These are phyloP conservation scores for Candida michaelii DNA, from an alignment of 805 yeast species.

Conservation along the genomic window DNA sequence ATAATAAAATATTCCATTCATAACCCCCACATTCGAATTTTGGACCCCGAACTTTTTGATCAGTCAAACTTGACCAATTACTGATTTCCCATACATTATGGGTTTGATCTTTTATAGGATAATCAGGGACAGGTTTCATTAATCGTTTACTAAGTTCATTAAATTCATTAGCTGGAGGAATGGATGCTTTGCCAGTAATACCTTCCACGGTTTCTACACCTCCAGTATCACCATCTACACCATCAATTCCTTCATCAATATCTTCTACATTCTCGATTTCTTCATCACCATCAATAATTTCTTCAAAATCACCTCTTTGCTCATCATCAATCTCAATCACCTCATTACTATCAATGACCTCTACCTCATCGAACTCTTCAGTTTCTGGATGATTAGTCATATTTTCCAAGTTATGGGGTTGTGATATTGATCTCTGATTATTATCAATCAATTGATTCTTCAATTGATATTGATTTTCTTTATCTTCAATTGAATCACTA, in stretches of 20 bases:
- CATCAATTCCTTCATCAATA: slow-evolving; percentile 5
- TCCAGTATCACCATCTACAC: slow-evolving; percentile 15
- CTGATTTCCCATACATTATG: slow-evolving; percentile 51
- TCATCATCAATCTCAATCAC: slow-evolving; percentile 16
- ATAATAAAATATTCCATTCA: slow-evolving; percentile 69
- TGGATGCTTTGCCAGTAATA: not conserved
- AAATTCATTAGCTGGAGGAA: slow-evolving; percentile 33
- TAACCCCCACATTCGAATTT: slow-evolving; percentile 57
- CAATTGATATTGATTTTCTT: slow-evolving; percentile 14
- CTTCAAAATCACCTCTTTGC: slow-evolving; percentile 14
- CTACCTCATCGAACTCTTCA: slow-evolving; percentile 6
- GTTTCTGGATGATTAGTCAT: not conserved
- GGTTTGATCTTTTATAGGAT: slow-evolving; percentile 34
- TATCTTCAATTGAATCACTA: slow-evolving; percentile 14
- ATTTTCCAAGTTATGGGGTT: not conserved
- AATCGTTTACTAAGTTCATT: slow-evolving; percentile 26
- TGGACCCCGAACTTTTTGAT: slow-evolving; percentile 47
- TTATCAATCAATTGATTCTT: slow-evolving; percentile 4
- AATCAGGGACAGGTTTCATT: slow-evolving; percentile 40
- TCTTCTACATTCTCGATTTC: no score
- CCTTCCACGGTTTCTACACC: slow-evolving; percentile 11
- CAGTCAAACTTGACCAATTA: slow-evolving; percentile 45
- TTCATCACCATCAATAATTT: slow-evolving; percentile 7
- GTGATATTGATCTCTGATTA: not conserved
- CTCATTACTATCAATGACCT: slow-evolving; percentile 7